Percentiles rank a stretch among this genome's conserved stretches.
Evolutionary conservation across 2,329 filamentous ascomycete genomes (phyloP).

Genomic region (Ophiocordyceps sinensis): DNA sequence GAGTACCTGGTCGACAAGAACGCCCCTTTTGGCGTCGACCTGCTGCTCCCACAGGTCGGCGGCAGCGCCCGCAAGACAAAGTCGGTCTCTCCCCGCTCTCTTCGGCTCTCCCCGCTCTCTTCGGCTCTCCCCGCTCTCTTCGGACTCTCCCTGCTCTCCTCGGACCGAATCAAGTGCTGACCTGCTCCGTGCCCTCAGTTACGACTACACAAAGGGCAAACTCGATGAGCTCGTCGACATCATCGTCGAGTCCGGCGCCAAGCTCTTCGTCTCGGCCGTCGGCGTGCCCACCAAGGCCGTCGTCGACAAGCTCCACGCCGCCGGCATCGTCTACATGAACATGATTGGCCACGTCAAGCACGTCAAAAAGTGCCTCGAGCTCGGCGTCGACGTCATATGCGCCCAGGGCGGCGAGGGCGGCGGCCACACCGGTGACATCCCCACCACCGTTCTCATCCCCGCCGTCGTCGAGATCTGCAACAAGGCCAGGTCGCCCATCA

Average conservation of each 20-base stretch:
- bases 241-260: constrained; percentile 81
- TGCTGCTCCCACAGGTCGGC: constrained; percentile 87
- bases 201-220: constrained; percentile 99
- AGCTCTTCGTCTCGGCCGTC: constrained; percentile 92
- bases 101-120: too few species aligned
- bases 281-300: constrained; percentile 81
- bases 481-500: constrained; percentile 74
- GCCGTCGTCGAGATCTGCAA: constrained; percentile 72
- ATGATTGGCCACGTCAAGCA: constrained; percentile 99
- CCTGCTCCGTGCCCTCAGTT: constrained; percentile 37
- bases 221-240: constrained; percentile 81
- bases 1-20: constrained; percentile 76
- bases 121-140: too few species aligned
- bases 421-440: constrained; percentile 89
- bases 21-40: constrained; percentile 86
- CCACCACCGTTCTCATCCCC: constrained; percentile 84
- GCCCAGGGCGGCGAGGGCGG: constrained; percentile 96
- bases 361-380: constrained; percentile 85
- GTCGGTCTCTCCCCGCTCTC: constrained; percentile 23
- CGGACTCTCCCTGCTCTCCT: too few species aligned
- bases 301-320: constrained; percentile 78
- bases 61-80: constrained; percentile 93
- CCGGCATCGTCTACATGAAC: constrained; percentile 95
- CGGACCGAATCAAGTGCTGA: too few species aligned
- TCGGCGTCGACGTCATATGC: constrained; percentile 92